Evolutionary conservation across 2,329 filamentous ascomycete genomes (phyloP), one percentile per base, ranked within the genome.

Genomic region (Westerdykella sp.): DNA sequence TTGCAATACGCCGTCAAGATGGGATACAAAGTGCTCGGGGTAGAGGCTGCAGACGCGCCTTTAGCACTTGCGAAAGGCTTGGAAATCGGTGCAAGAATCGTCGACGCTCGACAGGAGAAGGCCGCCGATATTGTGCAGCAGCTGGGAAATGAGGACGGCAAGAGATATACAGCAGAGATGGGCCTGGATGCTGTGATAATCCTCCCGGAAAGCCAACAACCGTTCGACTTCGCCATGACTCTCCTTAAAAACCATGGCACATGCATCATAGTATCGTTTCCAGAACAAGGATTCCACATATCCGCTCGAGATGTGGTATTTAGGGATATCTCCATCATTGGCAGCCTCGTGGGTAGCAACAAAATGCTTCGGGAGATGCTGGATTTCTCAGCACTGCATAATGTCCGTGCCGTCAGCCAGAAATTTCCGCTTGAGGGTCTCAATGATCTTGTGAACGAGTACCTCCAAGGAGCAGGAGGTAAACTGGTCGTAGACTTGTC

Each of bases 261-360:
- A n/a, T 72, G 69, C 46, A 66, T 74, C 5, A 54, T 73, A 0
- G 71, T 75, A 1, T 73, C 69, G 0, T 74, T 74, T 52, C 71
- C 71, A 0, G 65, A 69, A 37, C 54, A 62, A 10, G 69, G 69
- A 1, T 73, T 73, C 44, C 65, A 69, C 15, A 44, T 73, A n/a
- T 68, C 66, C 1, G 62, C 69, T 2, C 47, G 61, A 12, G 70
- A 73, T 46, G 45, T 73, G 1, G 70, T 73, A 1, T 73, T 72
- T 40, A 54, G 70, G n/a, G 66, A 72, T 43, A 71, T 73, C 28
- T 62, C 57, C 1, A 61, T 73, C 11, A 53, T 67, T 15, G 69
- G 70, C 0, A 71, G 66, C 44, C 51, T 73, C 11, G 64, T 72
- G 5, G 69, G 69, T 2, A 69, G 66, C 37, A 72, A 70, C 50